Percentiles rank a stretch among this genome's conserved stretches.
Evolutionary conservation across 2,329 filamentous ascomycete species (phyloP).

Genomic region (Aspergillus tubingensis): DNA sequence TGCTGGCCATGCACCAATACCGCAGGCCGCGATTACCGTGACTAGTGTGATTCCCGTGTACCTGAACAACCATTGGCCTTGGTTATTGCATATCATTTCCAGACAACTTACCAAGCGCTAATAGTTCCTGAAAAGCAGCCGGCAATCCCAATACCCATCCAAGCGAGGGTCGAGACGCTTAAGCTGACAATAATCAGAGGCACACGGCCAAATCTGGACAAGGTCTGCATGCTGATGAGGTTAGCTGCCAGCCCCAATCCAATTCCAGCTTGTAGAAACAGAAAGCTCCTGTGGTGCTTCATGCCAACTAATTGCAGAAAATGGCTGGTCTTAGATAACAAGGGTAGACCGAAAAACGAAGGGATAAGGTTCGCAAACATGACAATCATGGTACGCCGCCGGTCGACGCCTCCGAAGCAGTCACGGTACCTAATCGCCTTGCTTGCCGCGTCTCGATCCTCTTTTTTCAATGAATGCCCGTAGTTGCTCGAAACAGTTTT

Average conservation of each 20-base stretch:
- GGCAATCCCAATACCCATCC: conserved; percentile 51
- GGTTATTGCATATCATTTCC: not conserved
- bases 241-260: conserved; percentile 51
- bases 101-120: conserved; percentile 43
- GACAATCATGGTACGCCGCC: conserved; percentile 34
- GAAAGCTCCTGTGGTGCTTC: conserved; percentile 32
- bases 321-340: conserved; percentile 50
- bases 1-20: conserved; percentile 39
- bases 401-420: conserved; percentile 29
- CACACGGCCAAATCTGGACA: conserved; percentile 46
- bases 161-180: conserved; percentile 39
- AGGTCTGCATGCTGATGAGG: conserved; percentile 47
- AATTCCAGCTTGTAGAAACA: conserved; percentile 52
- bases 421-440: conserved; percentile 31
- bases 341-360: conserved; percentile 49
- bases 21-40: conserved; percentile 45
- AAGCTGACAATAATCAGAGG: conserved; percentile 31
- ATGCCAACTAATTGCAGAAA: conserved; percentile 40
- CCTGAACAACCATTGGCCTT: conserved; percentile 28
- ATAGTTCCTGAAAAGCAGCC: conserved; percentile 46
- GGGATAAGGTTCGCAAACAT: conserved; percentile 47
- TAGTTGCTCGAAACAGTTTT: conserved; percentile 32
- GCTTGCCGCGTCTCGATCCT: conserved; percentile 45
- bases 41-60: conserved; percentile 48
- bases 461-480: conserved; percentile 51